Conservation (phyloP, 192 early-diverging fungal genomes). For the Coemansia sp. region DNA sequence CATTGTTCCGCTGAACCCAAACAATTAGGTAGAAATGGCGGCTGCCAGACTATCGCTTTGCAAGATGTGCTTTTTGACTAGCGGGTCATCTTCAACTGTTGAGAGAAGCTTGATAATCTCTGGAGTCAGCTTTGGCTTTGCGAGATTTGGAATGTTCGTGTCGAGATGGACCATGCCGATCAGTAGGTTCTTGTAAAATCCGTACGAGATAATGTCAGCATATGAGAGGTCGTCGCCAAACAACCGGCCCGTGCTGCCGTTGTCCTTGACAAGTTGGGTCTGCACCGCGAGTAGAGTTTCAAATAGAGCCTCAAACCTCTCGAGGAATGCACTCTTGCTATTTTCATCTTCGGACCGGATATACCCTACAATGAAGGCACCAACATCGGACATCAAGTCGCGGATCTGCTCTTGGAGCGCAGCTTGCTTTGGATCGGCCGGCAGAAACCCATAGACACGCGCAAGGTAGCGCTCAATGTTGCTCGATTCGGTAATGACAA, state of each 20-base stretch:
- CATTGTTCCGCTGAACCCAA: no score
- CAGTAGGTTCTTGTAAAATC: constrained; percentile 10
- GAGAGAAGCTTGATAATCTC: constrained; percentile 16
- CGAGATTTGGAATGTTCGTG: background rate
- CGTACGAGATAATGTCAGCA: constrained; percentile 35
- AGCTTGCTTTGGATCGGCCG: constrained; percentile 23
- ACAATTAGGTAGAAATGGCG: background rate
- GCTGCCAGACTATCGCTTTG: constrained; percentile 12
- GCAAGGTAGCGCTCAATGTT: constrained; percentile 54
- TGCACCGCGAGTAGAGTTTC: constrained; percentile 27
- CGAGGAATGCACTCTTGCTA: background rate
- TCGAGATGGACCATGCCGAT: background rate
- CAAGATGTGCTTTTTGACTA: background rate
- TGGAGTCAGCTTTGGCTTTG: constrained; percentile 15
- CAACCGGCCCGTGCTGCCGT: constrained; percentile 53
- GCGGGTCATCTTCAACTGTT: constrained; percentile 11
- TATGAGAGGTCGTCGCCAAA: constrained; percentile 49
- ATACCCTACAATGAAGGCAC: background rate
- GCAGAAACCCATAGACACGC: constrained; percentile 43
- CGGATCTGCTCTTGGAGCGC: constrained; percentile 20
- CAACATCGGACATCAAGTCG: constrained; percentile 7
- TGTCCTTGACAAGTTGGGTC: constrained; percentile 35
- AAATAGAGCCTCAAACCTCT: constrained; percentile 1
- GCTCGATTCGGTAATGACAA: constrained; percentile 35
- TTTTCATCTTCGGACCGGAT: background rate